phyloP scores from a whole-genome alignment of 1,139 yeast species.

The Meyerozyma elateridarum region DNA sequence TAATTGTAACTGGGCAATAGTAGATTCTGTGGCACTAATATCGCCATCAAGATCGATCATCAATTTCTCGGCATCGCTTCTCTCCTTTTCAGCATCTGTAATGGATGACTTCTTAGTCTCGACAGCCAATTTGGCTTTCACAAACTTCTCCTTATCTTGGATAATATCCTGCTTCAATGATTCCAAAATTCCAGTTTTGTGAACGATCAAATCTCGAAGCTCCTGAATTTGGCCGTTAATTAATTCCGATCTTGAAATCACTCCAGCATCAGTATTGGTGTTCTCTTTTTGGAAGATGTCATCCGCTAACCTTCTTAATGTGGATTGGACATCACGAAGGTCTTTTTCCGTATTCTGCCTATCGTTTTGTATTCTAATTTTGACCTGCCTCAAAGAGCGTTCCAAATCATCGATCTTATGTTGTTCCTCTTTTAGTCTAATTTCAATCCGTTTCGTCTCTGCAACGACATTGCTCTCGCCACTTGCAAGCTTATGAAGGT shows the following conservation, averaged over 20 bases:
- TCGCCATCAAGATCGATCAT: slow-evolving; percentile 13
- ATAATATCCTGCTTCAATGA: slow-evolving; percentile 26
- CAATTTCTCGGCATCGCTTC: slow-evolving; percentile 9
- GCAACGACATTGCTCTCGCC: slow-evolving; percentile 18
- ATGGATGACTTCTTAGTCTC: slow-evolving; percentile 7
- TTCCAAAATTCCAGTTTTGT: slow-evolving; percentile 24
- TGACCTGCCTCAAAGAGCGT: slow-evolving; percentile 13
- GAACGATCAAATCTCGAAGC: slow-evolving; percentile 21
- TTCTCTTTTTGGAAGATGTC: slow-evolving; percentile 22
- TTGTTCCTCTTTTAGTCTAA: slow-evolving; percentile 14
- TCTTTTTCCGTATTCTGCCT: slow-evolving; percentile 13
- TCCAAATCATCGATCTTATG: slow-evolving; percentile 15
- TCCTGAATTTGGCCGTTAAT: slow-evolving; percentile 29
- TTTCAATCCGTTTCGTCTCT: slow-evolving; percentile 16
- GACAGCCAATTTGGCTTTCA: slow-evolving; percentile 6
- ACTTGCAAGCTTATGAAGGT: slow-evolving; percentile 28
- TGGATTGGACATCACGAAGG: slow-evolving; percentile 13
- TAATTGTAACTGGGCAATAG: slow-evolving; percentile 11
- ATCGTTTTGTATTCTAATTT: slow-evolving; percentile 13
- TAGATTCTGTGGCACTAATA: slow-evolving; percentile 11
- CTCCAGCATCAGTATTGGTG: slow-evolving; percentile 32
- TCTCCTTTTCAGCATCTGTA: slow-evolving; percentile 9
- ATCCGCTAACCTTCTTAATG: slow-evolving; percentile 11
- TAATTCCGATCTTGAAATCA: slow-evolving; percentile 27
- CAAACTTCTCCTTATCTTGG: slow-evolving; percentile 11